These are phyloP conservation scores for Ascochyta koolunga DNA, from an alignment of 2,329 filamentous ascomycete genomes.

Conservation along the genomic window DNA sequence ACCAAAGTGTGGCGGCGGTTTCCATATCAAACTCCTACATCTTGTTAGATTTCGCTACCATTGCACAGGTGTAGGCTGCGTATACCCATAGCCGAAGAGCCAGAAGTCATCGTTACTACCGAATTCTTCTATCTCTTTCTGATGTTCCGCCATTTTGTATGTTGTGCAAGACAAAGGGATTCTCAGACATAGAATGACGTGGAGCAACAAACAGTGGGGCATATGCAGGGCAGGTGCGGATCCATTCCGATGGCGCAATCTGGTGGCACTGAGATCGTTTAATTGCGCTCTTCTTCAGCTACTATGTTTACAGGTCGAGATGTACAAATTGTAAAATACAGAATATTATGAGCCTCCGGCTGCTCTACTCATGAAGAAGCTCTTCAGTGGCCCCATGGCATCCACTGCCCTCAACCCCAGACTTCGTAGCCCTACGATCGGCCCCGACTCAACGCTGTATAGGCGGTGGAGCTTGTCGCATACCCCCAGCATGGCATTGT, in stretches of 20 bases:
- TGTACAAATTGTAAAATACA: conserved; percentile 11
- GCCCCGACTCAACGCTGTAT: conserved; percentile 80
- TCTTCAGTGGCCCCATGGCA: conserved; percentile 75
- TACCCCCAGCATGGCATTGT: conserved; percentile 76
- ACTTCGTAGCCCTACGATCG: conserved; percentile 79
- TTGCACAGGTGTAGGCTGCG: neutral
- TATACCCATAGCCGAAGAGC: conserved; percentile 94
- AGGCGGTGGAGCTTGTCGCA: conserved; percentile 92
- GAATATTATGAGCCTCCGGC: conserved; percentile 44
- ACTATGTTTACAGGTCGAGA: conserved; percentile 19
- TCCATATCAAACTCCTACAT: conserved; percentile 91
- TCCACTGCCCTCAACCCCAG: conserved; percentile 79
- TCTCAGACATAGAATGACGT: conserved; percentile 7
- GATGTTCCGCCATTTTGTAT: conserved; percentile 34
- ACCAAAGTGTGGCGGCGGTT: conserved; percentile 96
- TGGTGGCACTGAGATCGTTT: conserved; percentile 12
- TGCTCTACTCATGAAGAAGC: conserved; percentile 79
- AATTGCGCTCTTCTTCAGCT: neutral
- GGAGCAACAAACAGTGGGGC: conserved; percentile 29
- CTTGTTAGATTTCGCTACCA: neutral
- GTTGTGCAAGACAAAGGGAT: neutral
- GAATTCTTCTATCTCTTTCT: conserved; percentile 40
- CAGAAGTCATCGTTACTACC: conserved; percentile 73
- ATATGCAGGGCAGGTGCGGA: conserved; percentile 11
- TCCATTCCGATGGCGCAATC: conserved; percentile 23